Percentiles rank a stretch among this genome's conserved stretches.
phyloP scores from a whole-genome alignment of 805 yeast species.

The Candida yuanshanica region DNA sequence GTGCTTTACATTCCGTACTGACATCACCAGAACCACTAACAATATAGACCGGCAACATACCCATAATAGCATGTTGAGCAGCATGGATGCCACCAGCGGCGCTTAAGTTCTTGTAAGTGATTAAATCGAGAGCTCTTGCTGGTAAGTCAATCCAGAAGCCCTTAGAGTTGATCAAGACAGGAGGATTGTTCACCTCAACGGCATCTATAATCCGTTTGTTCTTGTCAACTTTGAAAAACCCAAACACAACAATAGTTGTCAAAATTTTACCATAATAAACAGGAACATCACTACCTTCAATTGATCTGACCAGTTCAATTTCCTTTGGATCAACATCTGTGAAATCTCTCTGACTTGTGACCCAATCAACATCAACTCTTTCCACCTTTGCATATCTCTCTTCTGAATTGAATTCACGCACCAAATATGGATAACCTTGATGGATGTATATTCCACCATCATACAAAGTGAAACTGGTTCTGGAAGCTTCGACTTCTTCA shows the following conservation, averaged over 20 bases:
- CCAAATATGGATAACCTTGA: slow-evolving; percentile 87
- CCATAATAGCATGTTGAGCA: slow-evolving; percentile 86
- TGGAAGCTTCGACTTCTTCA: slow-evolving; percentile 82
- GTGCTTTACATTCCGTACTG: slow-evolving; percentile 93
- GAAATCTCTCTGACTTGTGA: slow-evolving; percentile 84
- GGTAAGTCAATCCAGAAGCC: slow-evolving; percentile 96
- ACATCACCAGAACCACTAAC: slow-evolving; percentile 74
- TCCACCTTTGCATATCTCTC: slow-evolving; percentile 79
- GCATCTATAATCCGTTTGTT: slow-evolving; percentile 82
- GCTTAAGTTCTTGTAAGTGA: slow-evolving; percentile 53
- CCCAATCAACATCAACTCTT: slow-evolving; percentile 91
- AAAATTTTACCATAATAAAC: slow-evolving; percentile 71
- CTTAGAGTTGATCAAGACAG: slow-evolving; percentile 57
- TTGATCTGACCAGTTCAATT: slow-evolving; percentile 57
- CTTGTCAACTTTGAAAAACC: slow-evolving; percentile 82
- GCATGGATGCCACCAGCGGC: slow-evolving; percentile 95
- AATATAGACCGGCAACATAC: slow-evolving; percentile 67
- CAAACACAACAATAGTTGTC: slow-evolving; percentile 78
- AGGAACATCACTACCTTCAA: slow-evolving; percentile 47
- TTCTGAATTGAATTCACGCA: slow-evolving; percentile 75
- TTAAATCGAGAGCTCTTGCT: slow-evolving; percentile 47
- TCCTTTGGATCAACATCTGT: slow-evolving; percentile 88
- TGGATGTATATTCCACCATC: slow-evolving; percentile 92
- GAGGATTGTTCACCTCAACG: slow-evolving; percentile 88
- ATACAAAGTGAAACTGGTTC: slow-evolving; percentile 86